Evolutionary conservation across 1,284 basidiomycete genomes (phyloP), one percentile per base, ranked within the genome.

Genomic region (Austroboletus novae-zelandiae): DNA sequence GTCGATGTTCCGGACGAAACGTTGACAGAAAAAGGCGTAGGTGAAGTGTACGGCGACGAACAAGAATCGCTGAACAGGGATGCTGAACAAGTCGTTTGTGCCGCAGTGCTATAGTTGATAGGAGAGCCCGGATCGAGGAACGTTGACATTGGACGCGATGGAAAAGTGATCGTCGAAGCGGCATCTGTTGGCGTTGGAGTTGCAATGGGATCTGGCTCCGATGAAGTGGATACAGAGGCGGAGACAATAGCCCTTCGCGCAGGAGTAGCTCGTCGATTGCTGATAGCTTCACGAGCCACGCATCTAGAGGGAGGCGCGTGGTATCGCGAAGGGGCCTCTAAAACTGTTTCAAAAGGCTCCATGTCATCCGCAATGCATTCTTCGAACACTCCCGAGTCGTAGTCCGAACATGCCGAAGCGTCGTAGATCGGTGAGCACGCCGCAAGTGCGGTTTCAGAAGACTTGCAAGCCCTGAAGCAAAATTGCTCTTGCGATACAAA

Each of bases 391-490:
- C 80, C 82, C 13, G 73, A 43, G 35, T 67, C 66, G 59, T 87
- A 86, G 61, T 76, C 81, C 7, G 43, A 56, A 57, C 77, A 83
- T 17, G 74, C 83, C 71, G 84, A 76, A 36, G 74, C 70, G 56
- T 87, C 84, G 68, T 84, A 83, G 56, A 86, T 82, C 59, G 85
- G 78, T 51, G 88, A 69, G 64, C 89, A 91, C 61, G 80, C 74
- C 0, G 67, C 68, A 0, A 83, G 75, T 9, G 87, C 82, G 30
- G 71, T 70, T 2, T 76, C 73, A 15, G 80, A 84, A 40, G 76
- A 75, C 50, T 77, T 81, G 67, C 89, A 91, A 7, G 79, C 87
- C 51, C 88, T 78, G 73, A 92, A 79, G 68, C 88, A 91, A 71
- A 90, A 91, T 56, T 79, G 66, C 39, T 71, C 68, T 57, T 70